Evolutionary conservation across 805 yeast genomes (phyloP).

Genomic region (Danielia oregonensis): DNA sequence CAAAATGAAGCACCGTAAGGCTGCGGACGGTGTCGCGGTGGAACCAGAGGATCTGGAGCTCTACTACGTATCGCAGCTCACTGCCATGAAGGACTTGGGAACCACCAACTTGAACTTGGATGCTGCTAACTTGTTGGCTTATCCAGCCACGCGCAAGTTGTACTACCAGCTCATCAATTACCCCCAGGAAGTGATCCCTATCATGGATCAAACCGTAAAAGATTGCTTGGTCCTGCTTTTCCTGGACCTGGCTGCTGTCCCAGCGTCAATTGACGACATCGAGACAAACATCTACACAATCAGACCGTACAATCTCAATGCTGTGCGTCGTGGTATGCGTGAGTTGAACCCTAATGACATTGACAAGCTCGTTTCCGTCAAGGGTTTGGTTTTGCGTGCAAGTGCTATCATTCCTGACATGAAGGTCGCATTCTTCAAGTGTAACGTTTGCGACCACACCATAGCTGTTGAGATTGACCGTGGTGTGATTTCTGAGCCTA

Average conservation of each 20-base stretch:
- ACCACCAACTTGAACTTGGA: conserved; percentile 82
- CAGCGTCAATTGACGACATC: conserved; percentile 54
- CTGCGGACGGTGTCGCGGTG: conserved; percentile 39
- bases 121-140: conserved; percentile 72
- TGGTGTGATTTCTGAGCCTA: conserved; percentile 91
- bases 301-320: conserved; percentile 81
- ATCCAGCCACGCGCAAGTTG: conserved; percentile 69
- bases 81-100: conserved; percentile 73
- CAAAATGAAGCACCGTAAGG: conserved; percentile 68
- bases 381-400: conserved; percentile 85
- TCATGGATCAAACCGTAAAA: conserved; percentile 94
- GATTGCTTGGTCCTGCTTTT: conserved; percentile 75
- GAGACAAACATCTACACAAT: conserved; percentile 82
- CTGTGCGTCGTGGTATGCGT: conserved; percentile 72
- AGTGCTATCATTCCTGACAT: conserved; percentile 95
- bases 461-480: conserved; percentile 89
- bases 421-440: conserved; percentile 95
- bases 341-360: conserved; percentile 92
- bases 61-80: conserved; percentile 69
- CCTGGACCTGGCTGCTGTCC: conserved; percentile 21
- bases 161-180: conserved; percentile 85
- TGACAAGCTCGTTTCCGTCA: conserved; percentile 85
- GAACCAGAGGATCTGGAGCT: conserved; percentile 62
- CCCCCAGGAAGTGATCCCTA: conserved; percentile 95
- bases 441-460: conserved; percentile 93